These are phyloP conservation scores for Myxozyma neotropica DNA, from an alignment of 805 yeast species.

Conservation along the genomic window DNA sequence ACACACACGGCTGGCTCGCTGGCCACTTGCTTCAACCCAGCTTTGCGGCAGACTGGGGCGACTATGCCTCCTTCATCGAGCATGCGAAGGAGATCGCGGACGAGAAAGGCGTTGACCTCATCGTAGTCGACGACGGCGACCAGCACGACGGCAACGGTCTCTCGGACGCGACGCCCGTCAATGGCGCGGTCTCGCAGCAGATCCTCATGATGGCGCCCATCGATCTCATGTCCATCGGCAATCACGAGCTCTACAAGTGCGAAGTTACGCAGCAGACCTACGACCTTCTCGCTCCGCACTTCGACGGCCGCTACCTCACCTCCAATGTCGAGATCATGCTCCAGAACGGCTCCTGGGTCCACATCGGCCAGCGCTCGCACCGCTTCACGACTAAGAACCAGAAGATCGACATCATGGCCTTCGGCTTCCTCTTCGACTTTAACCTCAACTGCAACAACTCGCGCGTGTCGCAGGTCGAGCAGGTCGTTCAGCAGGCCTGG, in stretches of 20 bases:
- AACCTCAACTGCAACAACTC: conserved; percentile 59
- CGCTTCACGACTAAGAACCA: conserved; percentile 65
- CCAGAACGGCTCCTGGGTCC: conserved; percentile 49
- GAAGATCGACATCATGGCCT: conserved; percentile 57
- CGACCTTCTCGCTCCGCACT: conserved; percentile 55
- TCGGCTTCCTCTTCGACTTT: conserved; percentile 83
- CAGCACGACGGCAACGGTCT: conserved; percentile 94
- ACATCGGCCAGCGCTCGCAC: conserved; percentile 69
- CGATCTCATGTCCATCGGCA: conserved; percentile 83
- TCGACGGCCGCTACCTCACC: conserved; percentile 63
- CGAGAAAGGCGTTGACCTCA: conserved; percentile 57
- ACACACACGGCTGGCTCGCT: conserved; percentile 93
- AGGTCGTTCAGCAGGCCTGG: conserved; percentile 64
- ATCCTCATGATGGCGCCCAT: conserved; percentile 66
- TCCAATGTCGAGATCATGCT: conserved; percentile 45
- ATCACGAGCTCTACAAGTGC: conserved; percentile 81
- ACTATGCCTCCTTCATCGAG: conserved; percentile 67
- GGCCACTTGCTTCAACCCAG: conserved; percentile 81
- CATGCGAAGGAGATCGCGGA: conserved; percentile 54
- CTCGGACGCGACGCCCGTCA: conserved; percentile 69
- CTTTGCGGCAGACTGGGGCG: conserved; percentile 91
- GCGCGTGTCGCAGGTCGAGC: conserved; percentile 62
- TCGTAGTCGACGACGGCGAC: conserved; percentile 87
- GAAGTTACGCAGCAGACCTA: conserved; percentile 68
- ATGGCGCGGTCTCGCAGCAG: conserved; percentile 64